phyloP scores from a whole-genome alignment of 257 asterid species.

The Orobanche coerulescens region DNA sequence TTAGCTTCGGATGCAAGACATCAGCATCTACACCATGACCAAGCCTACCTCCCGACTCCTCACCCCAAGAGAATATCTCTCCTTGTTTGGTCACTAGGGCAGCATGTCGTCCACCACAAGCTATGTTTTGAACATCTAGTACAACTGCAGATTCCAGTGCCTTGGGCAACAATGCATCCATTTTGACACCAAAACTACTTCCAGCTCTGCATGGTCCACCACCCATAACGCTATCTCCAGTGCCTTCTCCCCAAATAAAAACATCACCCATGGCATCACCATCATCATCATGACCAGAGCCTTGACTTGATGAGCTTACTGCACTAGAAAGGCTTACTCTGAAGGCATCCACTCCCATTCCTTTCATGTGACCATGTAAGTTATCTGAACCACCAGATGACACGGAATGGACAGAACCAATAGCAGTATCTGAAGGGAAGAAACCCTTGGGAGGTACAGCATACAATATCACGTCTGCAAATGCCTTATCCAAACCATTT shows the following conservation, averaged over 20 bases:
- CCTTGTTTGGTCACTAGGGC: slow-evolving; percentile 94
- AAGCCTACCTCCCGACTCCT: slow-evolving; percentile 88
- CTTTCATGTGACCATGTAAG: slow-evolving; percentile 75
- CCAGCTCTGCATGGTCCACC: slow-evolving; percentile 74
- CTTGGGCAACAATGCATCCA: slow-evolving; percentile 84
- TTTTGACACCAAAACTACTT: slow-evolving; percentile 44
- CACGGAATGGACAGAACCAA: slow-evolving; percentile 67
- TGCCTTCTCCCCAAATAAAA: slow-evolving; percentile 98
- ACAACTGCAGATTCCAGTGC: slow-evolving; percentile 96
- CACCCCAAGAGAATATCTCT: slow-evolving; percentile 95
- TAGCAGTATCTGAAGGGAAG: slow-evolving; percentile 82
- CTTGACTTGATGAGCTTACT: slow-evolving; percentile 98
- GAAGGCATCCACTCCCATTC: slow-evolving; percentile 74
- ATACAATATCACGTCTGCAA: slow-evolving; percentile 62
- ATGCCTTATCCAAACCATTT: slow-evolving; percentile 66
- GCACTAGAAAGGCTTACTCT: slow-evolving; percentile 99
- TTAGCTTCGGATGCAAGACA: slow-evolving; percentile 35
- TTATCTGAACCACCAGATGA: slow-evolving; percentile 92
- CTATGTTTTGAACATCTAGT: slow-evolving; percentile 93
- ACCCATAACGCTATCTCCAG: slow-evolving; percentile 84
- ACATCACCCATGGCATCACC: slow-evolving; percentile 99
- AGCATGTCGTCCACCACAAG: slow-evolving; percentile 93
- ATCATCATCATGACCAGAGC: slow-evolving; percentile 99
- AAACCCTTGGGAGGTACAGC: slow-evolving; percentile 86
- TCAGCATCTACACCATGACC: slow-evolving; percentile 98